Conservation (phyloP, 768 basidiomycete genomes). For the Basidioascus undulatus region DNA sequence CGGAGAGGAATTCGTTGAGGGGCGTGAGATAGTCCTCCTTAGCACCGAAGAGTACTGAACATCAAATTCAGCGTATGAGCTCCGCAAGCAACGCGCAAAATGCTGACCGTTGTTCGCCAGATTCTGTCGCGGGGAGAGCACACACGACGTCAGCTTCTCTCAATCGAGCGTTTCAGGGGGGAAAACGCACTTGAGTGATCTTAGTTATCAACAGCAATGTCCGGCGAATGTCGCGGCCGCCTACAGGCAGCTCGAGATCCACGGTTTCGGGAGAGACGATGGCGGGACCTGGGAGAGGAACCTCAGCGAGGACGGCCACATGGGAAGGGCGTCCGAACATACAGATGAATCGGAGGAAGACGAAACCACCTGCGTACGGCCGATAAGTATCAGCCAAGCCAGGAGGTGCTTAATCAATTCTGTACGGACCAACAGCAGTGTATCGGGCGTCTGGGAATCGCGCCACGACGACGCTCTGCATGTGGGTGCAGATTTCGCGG, state of each 20-base stretch:
- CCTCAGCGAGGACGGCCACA: conserved; percentile 19
- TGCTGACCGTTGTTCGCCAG: neutral
- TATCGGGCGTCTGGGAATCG: conserved; percentile 17
- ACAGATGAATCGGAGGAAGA: conserved; percentile 48
- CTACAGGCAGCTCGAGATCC: conserved; percentile 53
- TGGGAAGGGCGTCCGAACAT: conserved; percentile 4
- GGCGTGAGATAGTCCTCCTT: neutral
- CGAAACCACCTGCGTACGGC: conserved; percentile 75
- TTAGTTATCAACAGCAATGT: conserved; percentile 73
- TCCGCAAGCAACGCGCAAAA: neutral
- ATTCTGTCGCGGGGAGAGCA: neutral
- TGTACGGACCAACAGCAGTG: conserved; percentile 18
- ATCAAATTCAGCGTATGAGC: neutral
- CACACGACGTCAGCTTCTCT: neutral
- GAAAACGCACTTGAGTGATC: conserved; percentile 22
- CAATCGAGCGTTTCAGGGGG: conserved; percentile 34
- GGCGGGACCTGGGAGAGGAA: conserved; percentile 82
- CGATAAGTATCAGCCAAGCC: too few species aligned
- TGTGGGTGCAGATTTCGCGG: conserved; percentile 63
- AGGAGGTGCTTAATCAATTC: too few species aligned
- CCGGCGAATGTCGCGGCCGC: conserved; percentile 37
- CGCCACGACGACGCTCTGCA: conserved; percentile 20
- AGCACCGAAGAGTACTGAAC: neutral
- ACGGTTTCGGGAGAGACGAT: conserved; percentile 65
- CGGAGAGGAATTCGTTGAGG: conserved; percentile 1